These are phyloP conservation scores for Sphaerobolus stellatus DNA, from an alignment of 1,284 basidiomycete genomes.

Conservation along the genomic window DNA sequence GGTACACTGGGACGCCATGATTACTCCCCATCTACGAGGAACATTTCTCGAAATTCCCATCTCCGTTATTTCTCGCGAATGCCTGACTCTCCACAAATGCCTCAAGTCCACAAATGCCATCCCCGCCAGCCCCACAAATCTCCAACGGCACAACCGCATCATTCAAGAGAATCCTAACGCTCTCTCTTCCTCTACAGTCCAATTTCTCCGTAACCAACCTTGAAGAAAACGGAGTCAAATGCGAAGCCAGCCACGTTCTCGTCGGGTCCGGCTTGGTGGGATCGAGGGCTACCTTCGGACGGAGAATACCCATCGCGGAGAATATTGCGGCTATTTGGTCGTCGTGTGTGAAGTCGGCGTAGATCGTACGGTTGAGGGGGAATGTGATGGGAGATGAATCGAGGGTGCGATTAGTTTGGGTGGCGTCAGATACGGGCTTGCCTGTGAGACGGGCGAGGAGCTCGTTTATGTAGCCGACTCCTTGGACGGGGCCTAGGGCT, in stretches of 20 bases:
- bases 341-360: slow-evolving; percentile 81
- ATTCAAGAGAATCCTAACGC: slow-evolving; percentile 64
- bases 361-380: slow-evolving; percentile 64
- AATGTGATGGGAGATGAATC: slow-evolving; percentile 66
- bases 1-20: too few species aligned
- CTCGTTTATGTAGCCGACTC: slow-evolving; percentile 83
- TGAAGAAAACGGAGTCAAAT: slow-evolving; percentile 64
- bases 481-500: slow-evolving; percentile 66
- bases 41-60: slow-evolving; percentile 67
- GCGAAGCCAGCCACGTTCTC: slow-evolving; percentile 58
- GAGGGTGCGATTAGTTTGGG: slow-evolving; percentile 80
- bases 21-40: too few species aligned
- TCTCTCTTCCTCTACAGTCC: slow-evolving; percentile 43
- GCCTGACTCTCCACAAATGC: slow-evolving; percentile 70
- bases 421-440: slow-evolving; percentile 59
- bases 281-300: slow-evolving; percentile 39
- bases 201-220: slow-evolving; percentile 66
- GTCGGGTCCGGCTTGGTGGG: slow-evolving; percentile 38
- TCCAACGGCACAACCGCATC: slow-evolving; percentile 62
- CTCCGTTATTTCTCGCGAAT: slow-evolving; percentile 63
- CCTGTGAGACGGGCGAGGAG: slow-evolving; percentile 76
- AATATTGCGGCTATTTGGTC: slow-evolving; percentile 78
- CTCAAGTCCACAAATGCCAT: slow-evolving; percentile 63
- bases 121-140: slow-evolving; percentile 52
- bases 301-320: slow-evolving; percentile 65